phyloP scores from a whole-genome alignment of 2,329 filamentous ascomycete species.

The Botrytis elliptica region DNA sequence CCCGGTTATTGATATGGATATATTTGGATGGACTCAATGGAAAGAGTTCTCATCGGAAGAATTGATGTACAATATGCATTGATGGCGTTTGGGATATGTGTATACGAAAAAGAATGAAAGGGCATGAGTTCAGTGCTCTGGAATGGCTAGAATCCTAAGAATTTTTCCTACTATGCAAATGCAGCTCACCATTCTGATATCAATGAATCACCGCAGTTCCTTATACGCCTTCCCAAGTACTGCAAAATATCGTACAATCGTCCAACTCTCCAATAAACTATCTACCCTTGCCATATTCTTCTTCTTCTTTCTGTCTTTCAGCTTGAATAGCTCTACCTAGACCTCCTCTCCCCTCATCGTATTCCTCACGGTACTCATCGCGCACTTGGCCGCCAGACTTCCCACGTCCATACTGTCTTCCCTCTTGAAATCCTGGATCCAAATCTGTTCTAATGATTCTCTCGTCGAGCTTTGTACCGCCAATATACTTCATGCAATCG shows the following conservation, averaged over 20 bases:
- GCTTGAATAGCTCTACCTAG: conserved; percentile 75
- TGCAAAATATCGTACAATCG: conserved; percentile 23
- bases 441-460: conserved; percentile 93
- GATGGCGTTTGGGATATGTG: conserved; percentile 34
- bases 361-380: conserved; percentile 97
- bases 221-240: conserved; percentile 3
- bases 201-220: conserved; percentile 19
- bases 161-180: conserved; percentile 12
- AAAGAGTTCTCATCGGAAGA: conserved; percentile 30
- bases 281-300: conserved; percentile 58
- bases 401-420: conserved; percentile 90
- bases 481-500: conserved; percentile 98
- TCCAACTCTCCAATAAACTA: conserved; percentile 38
- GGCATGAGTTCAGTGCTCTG: conserved; percentile 13
- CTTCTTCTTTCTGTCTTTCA: conserved; percentile 57
- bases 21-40: conserved; percentile 9
- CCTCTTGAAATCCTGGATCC: conserved; percentile 94
- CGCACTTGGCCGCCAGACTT: conserved; percentile 96
- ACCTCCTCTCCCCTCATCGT: conserved; percentile 89
- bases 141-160: conserved; percentile 27
- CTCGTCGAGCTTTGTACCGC: conserved; percentile 96
- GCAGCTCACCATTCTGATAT: conserved; percentile 12
- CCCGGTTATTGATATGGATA: conserved; percentile 69
- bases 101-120: conserved; percentile 27
- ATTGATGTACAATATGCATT: conserved; percentile 30